These are phyloP conservation scores for Fusarium haematococcum DNA, from an alignment of 2,329 filamentous ascomycete genomes.

Conservation along the genomic window DNA sequence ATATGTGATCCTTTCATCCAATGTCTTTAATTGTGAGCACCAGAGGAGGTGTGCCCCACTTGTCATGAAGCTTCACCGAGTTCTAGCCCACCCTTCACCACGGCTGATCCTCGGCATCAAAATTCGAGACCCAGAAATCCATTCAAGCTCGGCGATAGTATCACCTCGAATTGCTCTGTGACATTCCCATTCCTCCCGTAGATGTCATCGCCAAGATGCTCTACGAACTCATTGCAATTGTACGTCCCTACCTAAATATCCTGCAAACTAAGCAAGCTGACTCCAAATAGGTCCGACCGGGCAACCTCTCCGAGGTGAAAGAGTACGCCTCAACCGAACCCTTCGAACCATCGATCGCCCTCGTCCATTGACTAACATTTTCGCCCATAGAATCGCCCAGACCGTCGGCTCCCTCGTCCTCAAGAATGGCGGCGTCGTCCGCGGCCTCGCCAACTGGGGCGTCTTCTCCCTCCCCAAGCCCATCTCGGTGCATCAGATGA, in stretches of 20 bases:
- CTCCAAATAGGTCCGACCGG: constrained; percentile 81
- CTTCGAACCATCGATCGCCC: not conserved
- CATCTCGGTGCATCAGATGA: constrained; percentile 82
- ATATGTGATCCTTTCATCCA: not conserved
- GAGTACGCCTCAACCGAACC: constrained; percentile 72
- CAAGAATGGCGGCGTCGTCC: constrained; percentile 85
- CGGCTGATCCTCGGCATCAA: constrained; percentile 49
- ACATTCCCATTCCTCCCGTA: constrained; percentile 30
- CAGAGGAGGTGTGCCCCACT: constrained; percentile 16
- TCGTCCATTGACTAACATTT: constrained; percentile 19
- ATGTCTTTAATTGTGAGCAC: not conserved
- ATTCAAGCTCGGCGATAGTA: constrained; percentile 25
- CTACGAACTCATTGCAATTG: constrained; percentile 97
- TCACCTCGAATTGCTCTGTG: constrained; percentile 22
- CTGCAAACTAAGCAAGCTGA: constrained; percentile 35
- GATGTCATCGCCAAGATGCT: constrained; percentile 74
- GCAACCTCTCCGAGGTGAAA: constrained; percentile 91
- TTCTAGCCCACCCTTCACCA: constrained; percentile 21
- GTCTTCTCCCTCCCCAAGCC: constrained; percentile 87
- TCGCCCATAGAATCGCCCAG: constrained; percentile 78
- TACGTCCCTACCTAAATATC: constrained; percentile 61
- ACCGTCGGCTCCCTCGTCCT: constrained; percentile 87
- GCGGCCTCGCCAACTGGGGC: constrained; percentile 96
- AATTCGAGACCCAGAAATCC: constrained; percentile 46
- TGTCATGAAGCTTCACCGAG: constrained; percentile 22